Percentiles rank a stretch among this genome's conserved stretches.
Evolutionary conservation across 139 green algal genomes (phyloP).

Genomic region (Edaphochlamys debaryana): DNA sequence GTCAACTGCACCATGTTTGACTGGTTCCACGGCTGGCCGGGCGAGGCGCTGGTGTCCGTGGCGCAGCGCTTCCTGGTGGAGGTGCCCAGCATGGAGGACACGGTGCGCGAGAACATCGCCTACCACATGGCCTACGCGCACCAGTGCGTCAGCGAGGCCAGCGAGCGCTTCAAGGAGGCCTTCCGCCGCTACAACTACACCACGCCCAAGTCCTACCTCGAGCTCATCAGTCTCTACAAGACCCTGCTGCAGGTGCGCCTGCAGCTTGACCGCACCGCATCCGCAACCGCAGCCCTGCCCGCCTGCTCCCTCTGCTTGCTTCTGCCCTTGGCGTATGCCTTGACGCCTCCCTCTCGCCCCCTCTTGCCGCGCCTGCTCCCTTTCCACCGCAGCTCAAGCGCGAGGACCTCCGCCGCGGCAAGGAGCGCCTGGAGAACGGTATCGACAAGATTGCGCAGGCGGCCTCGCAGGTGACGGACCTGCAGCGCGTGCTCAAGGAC

Average conservation of each 20-base stretch:
- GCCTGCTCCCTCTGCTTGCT: background rate
- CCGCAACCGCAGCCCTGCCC: no score
- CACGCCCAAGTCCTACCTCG: conserved; percentile 94
- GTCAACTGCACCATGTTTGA: conserved; percentile 86
- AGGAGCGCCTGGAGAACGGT: conserved; percentile 84
- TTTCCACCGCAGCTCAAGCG: conserved; percentile 52
- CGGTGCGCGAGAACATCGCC: conserved; percentile 77
- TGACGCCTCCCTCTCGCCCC: no score
- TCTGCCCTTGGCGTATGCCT: background rate
- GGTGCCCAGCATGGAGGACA: conserved; percentile 72
- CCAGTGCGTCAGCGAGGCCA: conserved; percentile 61
- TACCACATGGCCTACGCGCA: conserved; percentile 92
- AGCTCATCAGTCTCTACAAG: conserved; percentile 91
- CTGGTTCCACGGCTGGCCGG: conserved; percentile 88
- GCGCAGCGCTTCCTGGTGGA: conserved; percentile 83
- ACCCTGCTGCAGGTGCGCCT: conserved; percentile 69
- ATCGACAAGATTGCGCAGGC: conserved; percentile 89
- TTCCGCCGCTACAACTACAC: conserved; percentile 87
- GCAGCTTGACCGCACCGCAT: no score
- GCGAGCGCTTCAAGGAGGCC: conserved; percentile 61
- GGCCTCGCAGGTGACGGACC: conserved; percentile 81
- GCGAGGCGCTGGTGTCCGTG: conserved; percentile 86
- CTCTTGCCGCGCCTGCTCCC: no score
- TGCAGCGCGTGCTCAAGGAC: conserved; percentile 83
- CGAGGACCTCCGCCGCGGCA: conserved; percentile 68